Evolutionary conservation across 2,329 filamentous ascomycete genomes (phyloP), one percentile per base, ranked within the genome.

Genomic region (Aspergillus sp.): DNA sequence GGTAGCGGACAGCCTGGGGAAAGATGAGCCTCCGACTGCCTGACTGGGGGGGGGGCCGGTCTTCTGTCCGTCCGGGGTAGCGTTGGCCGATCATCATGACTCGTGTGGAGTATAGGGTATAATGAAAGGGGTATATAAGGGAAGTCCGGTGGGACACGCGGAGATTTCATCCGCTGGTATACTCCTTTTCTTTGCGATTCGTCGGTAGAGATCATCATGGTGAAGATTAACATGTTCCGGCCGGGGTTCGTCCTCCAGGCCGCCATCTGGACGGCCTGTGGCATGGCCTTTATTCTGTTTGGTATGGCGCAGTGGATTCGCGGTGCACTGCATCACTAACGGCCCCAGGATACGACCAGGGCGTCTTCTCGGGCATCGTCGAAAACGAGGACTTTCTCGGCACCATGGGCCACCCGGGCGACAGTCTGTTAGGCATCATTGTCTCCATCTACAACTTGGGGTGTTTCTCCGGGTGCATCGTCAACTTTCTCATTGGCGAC

Each of bases 281-380:
- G 60, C 13, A 58, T 65, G 56, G 61, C 63, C 1, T 65, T 64
- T 47, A 64, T 65, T 17, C 54, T 65, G 16, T 65, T 65, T 21
- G 61, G 62, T 63, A 56, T 29, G 11, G 11, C 16, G 34, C 25
- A 10, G n/a, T 29, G 5, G 34, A 38, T 4, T 38, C 29, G 5
- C 16, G 34, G 14, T 10, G 16, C 34, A 11, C 13, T n/a, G 40
- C 1, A 13, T 20, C 7, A 21, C 11, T 44, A 19, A 49, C 29
- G 16, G 16, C 6, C 20, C 10, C 17, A 67, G 77, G 76, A 1
- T 80, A 79, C 36, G 77, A 79, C 19, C 77, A 79, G 55, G 77
- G 76, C 36, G 76, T 79, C 0, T 79, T 79, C 55, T 71, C 72
- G 2, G 76, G 76, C 3, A 76, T 80, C 10, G 67, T 80, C 6